Conservation (phyloP, 2,329 filamentous ascomycete species). For the Teratosphaeria nubilosa region DNA sequence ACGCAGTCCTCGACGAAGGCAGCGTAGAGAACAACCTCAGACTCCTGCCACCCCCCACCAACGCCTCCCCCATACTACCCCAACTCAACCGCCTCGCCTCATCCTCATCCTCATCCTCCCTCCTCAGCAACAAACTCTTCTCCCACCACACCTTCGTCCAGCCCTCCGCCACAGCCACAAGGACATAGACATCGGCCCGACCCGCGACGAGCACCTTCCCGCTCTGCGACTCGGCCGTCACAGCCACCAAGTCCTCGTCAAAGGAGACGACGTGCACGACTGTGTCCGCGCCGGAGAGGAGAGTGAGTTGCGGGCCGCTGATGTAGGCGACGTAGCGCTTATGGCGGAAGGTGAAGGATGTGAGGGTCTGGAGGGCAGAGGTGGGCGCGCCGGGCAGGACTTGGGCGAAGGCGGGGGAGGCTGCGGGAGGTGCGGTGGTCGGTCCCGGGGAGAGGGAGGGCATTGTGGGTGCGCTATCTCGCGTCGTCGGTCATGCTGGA, state of each 20-base stretch:
- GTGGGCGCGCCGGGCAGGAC: slow-evolving; percentile 71
- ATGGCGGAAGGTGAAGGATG: slow-evolving; percentile 62
- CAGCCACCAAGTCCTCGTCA: slow-evolving; percentile 56
- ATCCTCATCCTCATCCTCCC: slow-evolving; percentile 32
- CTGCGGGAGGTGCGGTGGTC: background rate
- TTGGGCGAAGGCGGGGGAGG: slow-evolving; percentile 14
- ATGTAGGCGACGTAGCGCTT: slow-evolving; percentile 74
- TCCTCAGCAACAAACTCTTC: slow-evolving; percentile 49
- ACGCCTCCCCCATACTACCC: slow-evolving; percentile 75
- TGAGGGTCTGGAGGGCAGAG: slow-evolving; percentile 66
- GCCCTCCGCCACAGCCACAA: slow-evolving; percentile 65
- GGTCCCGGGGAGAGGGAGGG: slow-evolving; percentile 18
- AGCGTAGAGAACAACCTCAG: slow-evolving; percentile 60
- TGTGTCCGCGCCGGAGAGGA: slow-evolving; percentile 63
- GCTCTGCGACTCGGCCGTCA: slow-evolving; percentile 69
- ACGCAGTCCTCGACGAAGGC: slow-evolving; percentile 18
- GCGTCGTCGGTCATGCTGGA: background rate
- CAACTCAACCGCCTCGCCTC: slow-evolving; percentile 63
- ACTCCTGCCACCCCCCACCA: slow-evolving; percentile 58
- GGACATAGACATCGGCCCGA: slow-evolving; percentile 58
- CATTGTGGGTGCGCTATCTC: slow-evolving; percentile 14
- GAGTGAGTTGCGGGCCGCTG: slow-evolving; percentile 75
- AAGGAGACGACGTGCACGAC: slow-evolving; percentile 68
- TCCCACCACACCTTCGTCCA: slow-evolving; percentile 64
- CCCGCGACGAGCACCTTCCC: slow-evolving; percentile 79